Conservation (phyloP, 1,284 basidiomycete genomes). For the Anthracocystis walkeri region DNA sequence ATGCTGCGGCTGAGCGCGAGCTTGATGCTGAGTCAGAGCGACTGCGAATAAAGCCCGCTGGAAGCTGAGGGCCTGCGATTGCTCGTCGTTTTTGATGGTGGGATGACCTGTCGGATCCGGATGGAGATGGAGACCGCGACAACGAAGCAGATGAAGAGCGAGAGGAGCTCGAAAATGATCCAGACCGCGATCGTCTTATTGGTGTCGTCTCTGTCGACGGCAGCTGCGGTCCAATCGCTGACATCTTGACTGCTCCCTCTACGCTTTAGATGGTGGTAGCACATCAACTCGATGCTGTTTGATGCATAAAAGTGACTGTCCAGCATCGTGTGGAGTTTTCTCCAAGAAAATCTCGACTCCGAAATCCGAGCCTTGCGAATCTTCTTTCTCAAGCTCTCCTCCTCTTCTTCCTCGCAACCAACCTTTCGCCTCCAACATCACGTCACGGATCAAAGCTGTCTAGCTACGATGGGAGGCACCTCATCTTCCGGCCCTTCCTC, state of each 20-base stretch:
- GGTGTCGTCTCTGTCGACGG: neutral
- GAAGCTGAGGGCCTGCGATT: slow-evolving; percentile 35
- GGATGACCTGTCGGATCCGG: neutral
- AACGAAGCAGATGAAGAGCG: slow-evolving; percentile 15
- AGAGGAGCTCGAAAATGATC: slow-evolving; percentile 24
- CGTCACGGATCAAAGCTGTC: neutral
- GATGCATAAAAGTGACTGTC: neutral
- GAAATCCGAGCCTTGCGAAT: slow-evolving; percentile 12
- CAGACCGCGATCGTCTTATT: slow-evolving; percentile 1
- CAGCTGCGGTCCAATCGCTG: slow-evolving; percentile 15
- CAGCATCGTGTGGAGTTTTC: slow-evolving; percentile 16
- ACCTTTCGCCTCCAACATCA: neutral
- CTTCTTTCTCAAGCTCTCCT: slow-evolving; percentile 1
- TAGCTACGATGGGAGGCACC: slow-evolving; percentile 10
- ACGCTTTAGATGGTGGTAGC: neutral
- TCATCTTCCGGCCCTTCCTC: slow-evolving; percentile 10
- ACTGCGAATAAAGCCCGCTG: slow-evolving; percentile 24
- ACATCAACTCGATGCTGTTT: neutral
- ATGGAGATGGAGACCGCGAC: slow-evolving; percentile 13
- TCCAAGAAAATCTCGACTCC: neutral
- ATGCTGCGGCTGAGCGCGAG: neutral
- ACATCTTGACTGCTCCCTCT: slow-evolving; percentile 5
- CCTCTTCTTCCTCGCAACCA: neutral
- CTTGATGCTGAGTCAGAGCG: slow-evolving; percentile 20
- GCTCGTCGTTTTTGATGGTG: neutral